Evolutionary conservation across 768 basidiomycete species (phyloP), one percentile per base, ranked within the genome.

Genomic region (Neoboletus subvelutipes): DNA sequence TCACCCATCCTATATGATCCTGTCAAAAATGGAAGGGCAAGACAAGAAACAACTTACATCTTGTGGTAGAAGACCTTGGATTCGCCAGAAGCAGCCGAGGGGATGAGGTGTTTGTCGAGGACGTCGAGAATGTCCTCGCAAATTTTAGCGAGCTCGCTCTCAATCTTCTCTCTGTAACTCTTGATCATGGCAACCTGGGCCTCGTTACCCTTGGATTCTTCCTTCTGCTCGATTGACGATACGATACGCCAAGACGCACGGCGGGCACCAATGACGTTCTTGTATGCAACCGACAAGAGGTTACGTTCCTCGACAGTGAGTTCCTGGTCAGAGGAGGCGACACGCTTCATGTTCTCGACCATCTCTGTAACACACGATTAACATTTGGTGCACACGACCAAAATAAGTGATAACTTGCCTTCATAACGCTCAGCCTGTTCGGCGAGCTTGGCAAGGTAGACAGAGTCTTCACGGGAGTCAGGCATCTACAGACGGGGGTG

Each of bases 51-150:
- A 53, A 70, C 92, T 61, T 66, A 94, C 93, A 97, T 94, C 87
- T 98, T 98, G 85, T 96, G 94, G 82, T 98, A 98, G 85, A 98
- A 98, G 56, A 98, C 95, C 81, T 97, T 96, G 57, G 90, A 93
- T 78, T 98, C 96, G 71, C 95, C 94, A 55, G 92, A 89, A 60
- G 92, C 93, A 50, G 96, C 96, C 12, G 94, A 95, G 61, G 94
- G 94, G 67, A 93, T 97, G 68, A 98, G 88, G 82, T 97, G 94
- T 81, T 96, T 93, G 76, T 95, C 93, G 65, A 98, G 90, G 50
- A 98, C 94, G 61, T 92, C 87, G 67, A 98, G 90, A 70, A 98
- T 97, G 73, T 98, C 94, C 78, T 97, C 94, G 80, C 95, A 98
- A 76, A 98, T 97, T 79, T 94, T 94, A 56, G 93, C 92, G 56